Evolutionary conservation across 2,329 filamentous ascomycete species (phyloP), one percentile per base, ranked within the genome.

Genomic region (Talaromyces albobiverticillius): DNA sequence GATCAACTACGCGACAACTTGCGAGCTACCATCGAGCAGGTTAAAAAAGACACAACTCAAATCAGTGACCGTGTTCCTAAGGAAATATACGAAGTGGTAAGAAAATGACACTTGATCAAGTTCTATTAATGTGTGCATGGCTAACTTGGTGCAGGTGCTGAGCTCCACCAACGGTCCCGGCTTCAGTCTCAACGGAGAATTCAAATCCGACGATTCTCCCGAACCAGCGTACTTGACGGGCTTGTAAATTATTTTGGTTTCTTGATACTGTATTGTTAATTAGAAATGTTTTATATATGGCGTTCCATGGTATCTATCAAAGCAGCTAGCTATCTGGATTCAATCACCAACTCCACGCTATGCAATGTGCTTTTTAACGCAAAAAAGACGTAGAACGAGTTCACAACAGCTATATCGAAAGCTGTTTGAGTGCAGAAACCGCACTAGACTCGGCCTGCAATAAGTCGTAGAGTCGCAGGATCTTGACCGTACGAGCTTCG

Each of bases 141-240:
- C 50, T 56, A 46, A 56, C 16, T 40, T 34, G 31, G 11, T 23
- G 4, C 55, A 83, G 69, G 88, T 97, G 31, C 76, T 99, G 64
- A 93, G 89, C 76, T 90, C 91, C 11, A 95, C 93, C 6, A 81
- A 94, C 67, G 86, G 88, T 1, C 92, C 94, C 1, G 93, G 90
- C 0, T 84, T 99, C 76, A 90, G 86, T 68, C 75, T 99, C 69
- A 95, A 83, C 68, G 93, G 92, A 54, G 84, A 87, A 52, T 88
- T 94, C 70, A 84, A 76, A 64, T 79, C 86, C 51, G 77, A 80
- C 4, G 79, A 83, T 56, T 83, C 83, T 57, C 76, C 73, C 47
- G 70, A 87, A 46, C 76, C 77, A 42, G 74, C 80, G 23, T 78
- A 67, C 53, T 64, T 77, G 60, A 67, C 67, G 32, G 72, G 72